phyloP scores from a whole-genome alignment of 2,329 filamentous ascomycete species.

The Geosmithia flava region DNA sequence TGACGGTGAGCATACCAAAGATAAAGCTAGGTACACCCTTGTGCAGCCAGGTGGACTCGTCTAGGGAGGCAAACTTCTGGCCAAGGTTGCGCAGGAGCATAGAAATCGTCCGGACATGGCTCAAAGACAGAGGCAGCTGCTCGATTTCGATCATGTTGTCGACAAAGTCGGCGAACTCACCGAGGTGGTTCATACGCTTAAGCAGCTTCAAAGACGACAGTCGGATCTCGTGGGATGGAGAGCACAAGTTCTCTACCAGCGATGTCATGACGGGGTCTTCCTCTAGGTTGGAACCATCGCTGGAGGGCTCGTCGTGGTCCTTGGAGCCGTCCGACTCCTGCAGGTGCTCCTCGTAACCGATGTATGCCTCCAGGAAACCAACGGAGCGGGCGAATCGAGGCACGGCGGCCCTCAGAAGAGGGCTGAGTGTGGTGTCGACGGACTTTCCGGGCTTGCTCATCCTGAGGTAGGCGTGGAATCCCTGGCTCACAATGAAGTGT shows the following conservation, averaged over 20 bases:
- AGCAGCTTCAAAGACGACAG: slow-evolving; percentile 63
- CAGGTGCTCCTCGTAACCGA: slow-evolving; percentile 38
- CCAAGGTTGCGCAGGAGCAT: slow-evolving; percentile 78
- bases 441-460: slow-evolving; percentile 48
- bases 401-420: slow-evolving; percentile 52
- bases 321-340: slow-evolving; percentile 4
- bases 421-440: slow-evolving; percentile 49
- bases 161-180: slow-evolving; percentile 13
- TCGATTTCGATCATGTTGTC: slow-evolving; percentile 65
- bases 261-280: slow-evolving; percentile 50
- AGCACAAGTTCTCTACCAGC: slow-evolving; percentile 62
- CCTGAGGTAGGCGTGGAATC: slow-evolving; percentile 59
- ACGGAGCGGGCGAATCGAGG: slow-evolving; percentile 51
- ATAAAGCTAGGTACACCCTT: slow-evolving; percentile 68
- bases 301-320: slow-evolving; percentile 16
- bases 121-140: slow-evolving; percentile 62
- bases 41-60: slow-evolving; percentile 51
- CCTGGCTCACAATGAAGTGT: slow-evolving; percentile 63
- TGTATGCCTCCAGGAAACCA: slow-evolving; percentile 52
- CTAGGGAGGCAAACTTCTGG: slow-evolving; percentile 45
- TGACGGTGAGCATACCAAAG: slow-evolving; percentile 81
- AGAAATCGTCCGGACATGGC: slow-evolving; percentile 64
- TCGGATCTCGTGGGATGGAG: slow-evolving; percentile 63
- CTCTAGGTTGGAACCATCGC: slow-evolving; percentile 29
- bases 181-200: slow-evolving; percentile 33